These are phyloP conservation scores for Streptanthus diversifolius DNA, from an alignment of 345 rosid species.

Conservation along the genomic window DNA sequence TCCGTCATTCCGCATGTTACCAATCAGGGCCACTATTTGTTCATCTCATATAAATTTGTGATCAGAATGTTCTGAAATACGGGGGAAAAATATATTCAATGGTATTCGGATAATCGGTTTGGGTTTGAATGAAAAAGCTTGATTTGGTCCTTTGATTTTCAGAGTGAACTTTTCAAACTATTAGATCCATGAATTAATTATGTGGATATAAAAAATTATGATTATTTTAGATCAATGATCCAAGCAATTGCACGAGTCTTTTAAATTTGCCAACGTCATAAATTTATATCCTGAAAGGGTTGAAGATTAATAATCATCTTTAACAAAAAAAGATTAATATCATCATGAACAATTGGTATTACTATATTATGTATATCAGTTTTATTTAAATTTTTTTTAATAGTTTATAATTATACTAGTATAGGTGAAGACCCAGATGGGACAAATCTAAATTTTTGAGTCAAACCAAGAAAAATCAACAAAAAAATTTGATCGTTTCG, in stretches of 20 bases:
- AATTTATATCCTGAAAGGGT: neutral
- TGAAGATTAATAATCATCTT: neutral
- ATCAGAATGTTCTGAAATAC: too few relatives aligned
- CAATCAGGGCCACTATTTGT: too few relatives aligned
- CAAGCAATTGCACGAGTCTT: neutral
- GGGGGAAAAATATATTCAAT: too few relatives aligned
- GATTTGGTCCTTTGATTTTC: too few relatives aligned
- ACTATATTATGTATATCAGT: neutral
- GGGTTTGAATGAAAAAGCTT: too few relatives aligned
- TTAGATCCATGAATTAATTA: too few relatives aligned
- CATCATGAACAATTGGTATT: neutral
- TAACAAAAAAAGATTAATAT: too few relatives aligned
- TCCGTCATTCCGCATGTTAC: too few relatives aligned
- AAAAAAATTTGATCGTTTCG: constrained; percentile 1
- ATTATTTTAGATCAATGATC: neutral
- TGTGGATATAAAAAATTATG: neutral
- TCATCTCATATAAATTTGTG: too few relatives aligned
- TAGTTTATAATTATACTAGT: neutral
- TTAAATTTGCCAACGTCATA: neutral
- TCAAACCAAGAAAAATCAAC: neutral
- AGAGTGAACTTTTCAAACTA: too few relatives aligned
- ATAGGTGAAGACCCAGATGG: neutral
- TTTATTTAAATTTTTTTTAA: neutral
- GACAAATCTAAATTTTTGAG: neutral
- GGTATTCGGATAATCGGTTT: too few relatives aligned